Conservation (phyloP, 2,329 filamentous ascomycete genomes). For the Sporothrix pseudoabietina region DNA sequence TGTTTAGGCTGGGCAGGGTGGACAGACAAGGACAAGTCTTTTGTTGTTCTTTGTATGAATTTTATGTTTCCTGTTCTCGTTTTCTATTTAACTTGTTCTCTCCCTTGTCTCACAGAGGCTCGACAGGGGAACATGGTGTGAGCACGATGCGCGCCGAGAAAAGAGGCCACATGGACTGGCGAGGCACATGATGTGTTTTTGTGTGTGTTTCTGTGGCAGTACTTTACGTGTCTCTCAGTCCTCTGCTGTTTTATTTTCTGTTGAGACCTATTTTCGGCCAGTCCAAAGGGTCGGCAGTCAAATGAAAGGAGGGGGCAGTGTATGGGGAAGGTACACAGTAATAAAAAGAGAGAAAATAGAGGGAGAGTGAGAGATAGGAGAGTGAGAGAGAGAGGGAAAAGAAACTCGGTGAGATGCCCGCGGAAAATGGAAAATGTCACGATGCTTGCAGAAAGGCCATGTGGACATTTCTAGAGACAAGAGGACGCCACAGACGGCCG, state of each 20-base stretch:
- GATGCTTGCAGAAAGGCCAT: background rate
- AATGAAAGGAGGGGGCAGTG: background rate
- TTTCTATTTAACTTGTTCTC: background rate
- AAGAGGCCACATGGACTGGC: conserved; percentile 4
- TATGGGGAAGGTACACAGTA: background rate
- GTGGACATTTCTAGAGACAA: background rate
- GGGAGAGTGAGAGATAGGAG: background rate
- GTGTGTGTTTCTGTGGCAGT: background rate
- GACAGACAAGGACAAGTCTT: background rate
- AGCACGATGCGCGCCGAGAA: background rate
- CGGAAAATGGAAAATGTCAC: conserved; percentile 7
- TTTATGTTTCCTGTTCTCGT: background rate
- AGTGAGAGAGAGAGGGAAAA: background rate
- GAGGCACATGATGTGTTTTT: conserved; percentile 14
- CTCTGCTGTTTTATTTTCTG: background rate
- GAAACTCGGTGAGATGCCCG: background rate
- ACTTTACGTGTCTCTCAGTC: no score
- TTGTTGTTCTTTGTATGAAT: conserved; percentile 4
- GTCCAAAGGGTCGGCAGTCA: background rate
- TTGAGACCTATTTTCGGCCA: conserved; percentile 7
- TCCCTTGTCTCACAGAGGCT: background rate
- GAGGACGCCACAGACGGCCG: background rate
- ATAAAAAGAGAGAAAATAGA: background rate
- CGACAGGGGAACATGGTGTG: background rate
- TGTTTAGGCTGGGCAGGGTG: background rate